phyloP scores from a whole-genome alignment of 139 green algal genomes.

The Monoraphidium neglectum region DNA sequence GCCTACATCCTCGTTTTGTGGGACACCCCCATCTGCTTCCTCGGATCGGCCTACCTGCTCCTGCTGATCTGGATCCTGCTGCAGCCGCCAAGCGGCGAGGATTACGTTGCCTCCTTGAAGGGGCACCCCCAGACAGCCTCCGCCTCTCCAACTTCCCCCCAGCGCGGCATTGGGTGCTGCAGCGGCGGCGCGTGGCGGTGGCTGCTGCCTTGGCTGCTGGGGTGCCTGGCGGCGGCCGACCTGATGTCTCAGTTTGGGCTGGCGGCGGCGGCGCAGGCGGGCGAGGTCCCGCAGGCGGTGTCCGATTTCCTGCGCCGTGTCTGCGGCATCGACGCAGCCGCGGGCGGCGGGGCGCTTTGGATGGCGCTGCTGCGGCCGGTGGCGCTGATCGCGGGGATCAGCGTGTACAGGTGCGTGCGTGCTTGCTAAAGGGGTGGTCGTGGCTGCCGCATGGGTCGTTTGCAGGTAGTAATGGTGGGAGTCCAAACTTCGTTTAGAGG shows the following conservation, averaged over 20 bases:
- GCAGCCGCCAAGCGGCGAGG: background rate
- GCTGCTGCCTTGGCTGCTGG: constrained; percentile 17
- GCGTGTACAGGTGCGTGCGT: constrained; percentile 3
- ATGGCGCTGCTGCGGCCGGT: constrained; percentile 10
- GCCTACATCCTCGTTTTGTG: constrained; percentile 19
- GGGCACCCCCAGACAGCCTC: no score
- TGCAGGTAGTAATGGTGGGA: no score
- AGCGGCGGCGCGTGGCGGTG: constrained; percentile 5
- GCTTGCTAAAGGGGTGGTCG: no score
- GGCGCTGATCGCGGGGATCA: constrained; percentile 3
- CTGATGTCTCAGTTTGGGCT: constrained; percentile 18
- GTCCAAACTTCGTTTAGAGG: no score
- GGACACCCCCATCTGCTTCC: constrained; percentile 13
- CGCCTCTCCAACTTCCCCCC: no score
- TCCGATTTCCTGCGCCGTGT: background rate
- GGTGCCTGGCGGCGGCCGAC: background rate
- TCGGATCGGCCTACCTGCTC: constrained; percentile 13
- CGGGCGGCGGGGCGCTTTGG: background rate
- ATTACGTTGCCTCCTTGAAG: background rate
- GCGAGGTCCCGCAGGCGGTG: no score
- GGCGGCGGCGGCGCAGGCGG: constrained; percentile 3
- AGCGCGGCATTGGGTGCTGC: no score
- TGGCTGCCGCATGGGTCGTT: no score
- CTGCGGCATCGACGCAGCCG: constrained; percentile 14
- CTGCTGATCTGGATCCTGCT: constrained; percentile 16